Base-by-base conservation (phyloP, 2,329 filamentous ascomycete species). In the Penicillium sp. region DNA sequence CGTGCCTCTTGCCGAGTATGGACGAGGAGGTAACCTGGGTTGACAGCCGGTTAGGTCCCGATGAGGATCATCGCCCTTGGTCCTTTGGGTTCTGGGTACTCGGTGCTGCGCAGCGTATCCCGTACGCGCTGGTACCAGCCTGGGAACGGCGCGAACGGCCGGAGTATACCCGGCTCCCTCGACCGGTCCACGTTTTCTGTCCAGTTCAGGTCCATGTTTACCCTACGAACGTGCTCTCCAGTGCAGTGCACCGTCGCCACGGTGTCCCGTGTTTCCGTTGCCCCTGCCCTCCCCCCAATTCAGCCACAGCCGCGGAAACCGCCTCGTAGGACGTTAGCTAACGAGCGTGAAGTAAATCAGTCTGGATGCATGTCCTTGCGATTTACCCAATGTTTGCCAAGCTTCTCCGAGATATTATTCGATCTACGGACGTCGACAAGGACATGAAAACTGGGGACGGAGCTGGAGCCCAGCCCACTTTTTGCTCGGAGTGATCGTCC, bases 231-330 rank as follows among this genome's bases (percentile, higher is more conserved):
- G 31, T 35, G 31, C 31, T 16, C 6, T 6, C 31, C 31, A n/a
- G 14, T 16, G n/a, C 14, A 33, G 13, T 33, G 5, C 13, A 33
- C 30, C 30, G n/a, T 33, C 13, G 30, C 30, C 30, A 33, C 30
- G 30, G 11, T 33, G 14, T 14, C 5, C 13, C 10, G 20, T 22
- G 20, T n/a, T 10, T 20, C 9, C 7, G 25, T 27, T 16, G 38
- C 39, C 39, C 30, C 27, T 24, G 28, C 30, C 46, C 36, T 33
- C 33, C 6, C 24, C 27, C 18, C 33, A 50, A 35, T 27, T 35
- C 55, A 57, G 48, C 51, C 51, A 58, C 53, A 61, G 33, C 55
- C 57, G 55, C 57, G 42, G 39, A 57, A 51, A 50, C 49, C 55
- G 54, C 54, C 31, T 35, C 25, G 8, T 27, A 27, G 8, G 25